Evolutionary conservation across 2,329 filamentous ascomycete genomes (phyloP).

Genomic region (Whalleya microplaca): DNA sequence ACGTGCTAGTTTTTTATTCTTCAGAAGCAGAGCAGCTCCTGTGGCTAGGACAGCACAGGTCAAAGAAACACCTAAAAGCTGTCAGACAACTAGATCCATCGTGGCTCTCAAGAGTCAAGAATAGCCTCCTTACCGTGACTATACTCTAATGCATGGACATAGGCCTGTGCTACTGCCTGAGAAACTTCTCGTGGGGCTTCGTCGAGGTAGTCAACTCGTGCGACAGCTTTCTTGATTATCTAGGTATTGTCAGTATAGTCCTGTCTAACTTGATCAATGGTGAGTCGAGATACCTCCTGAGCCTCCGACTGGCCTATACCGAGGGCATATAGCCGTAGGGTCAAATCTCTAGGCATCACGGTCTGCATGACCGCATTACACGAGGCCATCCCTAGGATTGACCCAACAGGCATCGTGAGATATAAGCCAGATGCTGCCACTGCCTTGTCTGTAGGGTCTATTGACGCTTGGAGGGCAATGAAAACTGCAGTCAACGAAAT

Average conservation of each 20-base stretch:
- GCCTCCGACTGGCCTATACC: slow-evolving; percentile 28
- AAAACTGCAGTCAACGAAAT: slow-evolving; percentile 51
- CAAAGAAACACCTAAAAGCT: slow-evolving; percentile 56
- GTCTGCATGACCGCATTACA: slow-evolving; percentile 32
- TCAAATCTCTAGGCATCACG: slow-evolving; percentile 34
- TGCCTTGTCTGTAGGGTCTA: slow-evolving; percentile 50
- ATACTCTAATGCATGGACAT: slow-evolving; percentile 27
- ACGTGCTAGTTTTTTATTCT: slow-evolving; percentile 8
- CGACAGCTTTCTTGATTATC: slow-evolving; percentile 46
- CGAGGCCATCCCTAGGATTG: slow-evolving; percentile 31
- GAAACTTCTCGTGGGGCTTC: slow-evolving; percentile 21
- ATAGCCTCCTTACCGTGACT: slow-evolving; percentile 42
- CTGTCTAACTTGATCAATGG: not conserved
- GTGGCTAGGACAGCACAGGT: slow-evolving; percentile 57
- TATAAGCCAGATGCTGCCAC: slow-evolving; percentile 54
- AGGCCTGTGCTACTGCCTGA: slow-evolving; percentile 20
- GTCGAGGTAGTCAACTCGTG: slow-evolving; percentile 45
- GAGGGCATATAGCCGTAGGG: slow-evolving; percentile 29
- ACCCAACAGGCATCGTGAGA: slow-evolving; percentile 47
- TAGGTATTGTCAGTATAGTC: slow-evolving; percentile 22
- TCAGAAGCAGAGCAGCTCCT: slow-evolving; percentile 11
- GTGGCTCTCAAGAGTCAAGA: slow-evolving; percentile 58
- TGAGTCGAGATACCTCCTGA: slow-evolving; percentile 24
- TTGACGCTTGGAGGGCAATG: slow-evolving; percentile 50
- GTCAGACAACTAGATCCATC: slow-evolving; percentile 53